Evolutionary conservation across 768 basidiomycete genomes (phyloP), one percentile per base, ranked within the genome.

Genomic region (Lactarius sp.): DNA sequence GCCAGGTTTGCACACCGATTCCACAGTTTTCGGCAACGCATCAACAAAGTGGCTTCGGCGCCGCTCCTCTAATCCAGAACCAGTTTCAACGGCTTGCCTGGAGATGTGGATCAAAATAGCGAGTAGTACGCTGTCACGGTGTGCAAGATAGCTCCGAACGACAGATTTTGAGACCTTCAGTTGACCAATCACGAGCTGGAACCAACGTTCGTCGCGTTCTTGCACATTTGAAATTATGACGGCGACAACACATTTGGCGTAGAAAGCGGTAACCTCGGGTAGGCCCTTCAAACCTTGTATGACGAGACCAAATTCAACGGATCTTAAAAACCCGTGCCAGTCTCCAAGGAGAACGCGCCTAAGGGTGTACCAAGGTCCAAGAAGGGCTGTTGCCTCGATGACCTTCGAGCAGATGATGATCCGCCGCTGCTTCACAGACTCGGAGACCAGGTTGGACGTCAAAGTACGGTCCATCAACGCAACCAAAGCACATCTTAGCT

Each of bases 401-500:
- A 22, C 59, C n/a, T 56, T 60, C 7, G 49, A 46, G 14, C 59
- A 64, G 50, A 64, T 60, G 14, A 51, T 60, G 14, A 60, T 52
- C 10, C 63, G 63, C 5, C 54, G 54, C 22, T 42, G 47, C 34
- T 60, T 64, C 31, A 59, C 57, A 2, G 10, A 10, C 20, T 60
- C 54, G 6, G 37, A 0, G 7, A 60, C 53, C n/a, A 60, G 41
- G 33, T 55, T 51, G n/a, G 63, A 60, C 10, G 53, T n/a, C 8
- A 64, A 39, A 33, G 63, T 64, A n/a, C 63, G 57, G 20, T 64
- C 6, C 57, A 64, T 64, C 46, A 59, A 18, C 20, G 7, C 58
- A 0, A 36, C 37, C 52, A 64, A 54, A 14, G 37, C 53, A 13
- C 3, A 5, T 33, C 44, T 49, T 20, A 63, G 6, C 18, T 2